These are phyloP conservation scores for Ampelocalamus luodianensis DNA, from an alignment of 176 grass and related monocot genomes.

Conservation along the genomic window DNA sequence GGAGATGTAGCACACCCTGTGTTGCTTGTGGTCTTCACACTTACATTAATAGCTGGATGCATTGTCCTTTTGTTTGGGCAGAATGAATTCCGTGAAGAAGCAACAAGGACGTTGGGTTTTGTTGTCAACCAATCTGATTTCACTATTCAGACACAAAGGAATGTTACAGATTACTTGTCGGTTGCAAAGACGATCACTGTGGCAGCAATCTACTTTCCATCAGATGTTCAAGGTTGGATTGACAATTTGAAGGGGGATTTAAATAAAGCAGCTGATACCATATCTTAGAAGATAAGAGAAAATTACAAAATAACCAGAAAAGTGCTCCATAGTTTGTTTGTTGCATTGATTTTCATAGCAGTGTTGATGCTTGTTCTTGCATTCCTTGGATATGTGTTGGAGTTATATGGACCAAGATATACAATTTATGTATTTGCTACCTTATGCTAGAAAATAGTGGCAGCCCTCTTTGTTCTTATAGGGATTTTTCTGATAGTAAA, in stretches of 20 bases:
- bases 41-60: constrained; percentile 70
- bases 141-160: constrained; percentile 79
- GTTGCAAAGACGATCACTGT: constrained; percentile 81
- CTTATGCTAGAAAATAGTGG: constrained; percentile 74
- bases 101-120: constrained; percentile 68
- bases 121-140: constrained; percentile 98
- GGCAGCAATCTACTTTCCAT: constrained; percentile 77
- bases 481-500: constrained; percentile 74
- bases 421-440: constrained; percentile 79
- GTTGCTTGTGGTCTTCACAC: constrained; percentile 59
- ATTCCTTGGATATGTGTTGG: constrained; percentile 77
- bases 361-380: constrained; percentile 73
- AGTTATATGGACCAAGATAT: constrained; percentile 60
- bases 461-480: constrained; percentile 72
- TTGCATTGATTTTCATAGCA: constrained; percentile 68
- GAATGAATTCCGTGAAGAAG: constrained; percentile 65
- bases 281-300: constrained; percentile 77
- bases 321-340: constrained; percentile 68
- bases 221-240: constrained; percentile 77
- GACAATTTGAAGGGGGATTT: constrained; percentile 77
- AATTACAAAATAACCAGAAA: constrained; percentile 76
- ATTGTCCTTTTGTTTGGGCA: constrained; percentile 71
- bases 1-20: constrained; percentile 43
- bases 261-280: constrained; percentile 68
- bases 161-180: constrained; percentile 90